Conservation (phyloP, 495 filamentous ascomycete species). For the Penicillium angulare region DNA sequence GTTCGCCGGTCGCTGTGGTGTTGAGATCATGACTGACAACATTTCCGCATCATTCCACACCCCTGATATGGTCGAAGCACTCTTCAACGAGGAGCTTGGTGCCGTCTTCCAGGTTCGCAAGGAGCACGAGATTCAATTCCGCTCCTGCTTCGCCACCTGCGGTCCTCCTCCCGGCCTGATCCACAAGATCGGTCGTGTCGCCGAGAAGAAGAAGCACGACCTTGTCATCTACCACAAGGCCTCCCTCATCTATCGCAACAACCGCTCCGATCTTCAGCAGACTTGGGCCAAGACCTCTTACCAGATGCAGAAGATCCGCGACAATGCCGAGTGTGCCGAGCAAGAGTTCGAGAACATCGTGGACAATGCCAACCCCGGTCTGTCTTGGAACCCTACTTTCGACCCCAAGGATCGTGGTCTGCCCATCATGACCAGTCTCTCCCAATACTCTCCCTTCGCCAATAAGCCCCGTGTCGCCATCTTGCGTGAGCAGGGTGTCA, state of each 20-base stretch:
- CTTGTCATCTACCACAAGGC: slow-evolving; percentile 72
- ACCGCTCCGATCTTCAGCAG: slow-evolving; percentile 75
- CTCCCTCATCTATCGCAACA: slow-evolving; percentile 62
- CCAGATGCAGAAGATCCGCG: slow-evolving; percentile 85
- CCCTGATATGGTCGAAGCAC: slow-evolving; percentile 63
- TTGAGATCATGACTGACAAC: slow-evolving; percentile 78
- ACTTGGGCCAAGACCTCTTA: slow-evolving; percentile 86
- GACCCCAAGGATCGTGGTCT: slow-evolving; percentile 74
- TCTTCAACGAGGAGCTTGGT: slow-evolving; percentile 97
- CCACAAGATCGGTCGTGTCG: slow-evolving; percentile 75
- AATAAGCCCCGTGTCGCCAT: slow-evolving; percentile 87
- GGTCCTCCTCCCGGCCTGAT: slow-evolving; percentile 80
- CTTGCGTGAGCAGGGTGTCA: slow-evolving; percentile 91
- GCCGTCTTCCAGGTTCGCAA: slow-evolving; percentile 93
- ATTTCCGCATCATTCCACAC: slow-evolving; percentile 55
- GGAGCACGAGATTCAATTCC: slow-evolving; percentile 79
- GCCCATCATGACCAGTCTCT: slow-evolving; percentile 64
- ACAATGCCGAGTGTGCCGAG: slow-evolving; percentile 86
- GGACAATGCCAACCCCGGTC: slow-evolving; percentile 77
- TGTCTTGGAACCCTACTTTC: slow-evolving; percentile 82
- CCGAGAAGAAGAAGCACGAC: slow-evolving; percentile 68
- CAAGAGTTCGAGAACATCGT: slow-evolving; percentile 74
- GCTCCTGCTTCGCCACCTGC: slow-evolving; percentile 86
- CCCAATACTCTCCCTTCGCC: slow-evolving; percentile 59
- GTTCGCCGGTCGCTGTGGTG: slow-evolving; percentile 92